phyloP scores from a whole-genome alignment of 2,329 filamentous ascomycete species.

The Penicillium sp. region DNA sequence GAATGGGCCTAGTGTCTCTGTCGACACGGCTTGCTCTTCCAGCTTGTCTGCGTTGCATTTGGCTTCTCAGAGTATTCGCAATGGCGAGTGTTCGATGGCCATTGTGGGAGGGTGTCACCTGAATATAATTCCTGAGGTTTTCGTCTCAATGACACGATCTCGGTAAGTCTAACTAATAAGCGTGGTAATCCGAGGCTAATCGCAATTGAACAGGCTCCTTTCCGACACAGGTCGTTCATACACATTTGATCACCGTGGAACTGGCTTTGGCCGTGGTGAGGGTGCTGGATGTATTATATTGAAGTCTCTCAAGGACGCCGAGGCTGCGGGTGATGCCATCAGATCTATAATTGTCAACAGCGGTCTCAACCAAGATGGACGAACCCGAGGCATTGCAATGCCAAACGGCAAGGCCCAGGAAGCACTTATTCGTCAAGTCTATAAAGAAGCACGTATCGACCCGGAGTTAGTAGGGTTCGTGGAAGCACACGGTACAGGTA shows the following conservation, averaged over 20 bases:
- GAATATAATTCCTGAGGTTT: conserved; percentile 26
- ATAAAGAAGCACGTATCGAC: conserved; percentile 39
- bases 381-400: conserved; percentile 28
- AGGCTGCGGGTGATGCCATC: conserved; percentile 27
- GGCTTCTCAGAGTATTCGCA: conserved; percentile 26
- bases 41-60: conserved; percentile 29
- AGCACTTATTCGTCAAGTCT: conserved; percentile 39
- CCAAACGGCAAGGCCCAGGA: conserved; percentile 38
- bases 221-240: conserved; percentile 26
- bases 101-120: conserved; percentile 31
- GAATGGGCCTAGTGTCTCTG: conserved; percentile 29
- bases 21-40: conserved; percentile 34
- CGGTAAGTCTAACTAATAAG: conserved; percentile 11
- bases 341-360: conserved; percentile 22
- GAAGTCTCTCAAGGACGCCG: conserved; percentile 26
- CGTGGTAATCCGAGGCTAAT: not conserved
- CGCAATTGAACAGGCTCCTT: conserved; percentile 17
- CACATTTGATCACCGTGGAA: conserved; percentile 27
- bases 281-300: conserved; percentile 32
- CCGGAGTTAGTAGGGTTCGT: conserved; percentile 34
- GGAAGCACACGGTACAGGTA: conserved; percentile 48
- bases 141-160: conserved; percentile 25
- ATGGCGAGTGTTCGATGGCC: conserved; percentile 25
- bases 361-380: conserved; percentile 25
- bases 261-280: conserved; percentile 38